phyloP scores from a whole-genome alignment of 371 early-diverging fungal genomes.

The Cokeromyces recurvatus region DNA sequence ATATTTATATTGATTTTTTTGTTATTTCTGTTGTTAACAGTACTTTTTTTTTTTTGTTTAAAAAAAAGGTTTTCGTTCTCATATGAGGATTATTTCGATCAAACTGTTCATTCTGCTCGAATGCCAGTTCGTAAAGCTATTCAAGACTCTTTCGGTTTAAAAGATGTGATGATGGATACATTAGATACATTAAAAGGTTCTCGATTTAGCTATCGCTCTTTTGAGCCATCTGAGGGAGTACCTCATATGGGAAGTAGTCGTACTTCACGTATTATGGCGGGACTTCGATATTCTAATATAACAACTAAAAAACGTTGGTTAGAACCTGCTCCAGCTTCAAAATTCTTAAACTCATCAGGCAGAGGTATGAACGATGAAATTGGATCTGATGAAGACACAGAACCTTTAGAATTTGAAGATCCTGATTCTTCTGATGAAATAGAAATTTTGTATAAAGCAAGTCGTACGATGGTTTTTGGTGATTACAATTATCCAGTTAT shows the following conservation, averaged over 20 bases:
- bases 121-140: constrained; percentile 76
- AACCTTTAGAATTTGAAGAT: constrained; percentile 38
- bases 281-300: constrained; percentile 70
- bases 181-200: constrained; percentile 74
- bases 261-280: constrained; percentile 68
- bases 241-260: constrained; percentile 56
- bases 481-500: constrained; percentile 55
- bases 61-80: constrained; percentile 64
- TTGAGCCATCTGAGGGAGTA: constrained; percentile 74
- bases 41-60: no score
- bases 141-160: constrained; percentile 76
- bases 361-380: constrained; percentile 36
- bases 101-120: constrained; percentile 63
- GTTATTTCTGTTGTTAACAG: no score
- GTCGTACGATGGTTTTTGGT: constrained; percentile 45
- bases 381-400: constrained; percentile 12
- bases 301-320: constrained; percentile 79
- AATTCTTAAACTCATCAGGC: constrained; percentile 24
- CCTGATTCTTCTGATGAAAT: constrained; percentile 36
- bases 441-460: constrained; percentile 34
- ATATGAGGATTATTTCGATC: constrained; percentile 67
- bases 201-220: constrained; percentile 73
- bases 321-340: constrained; percentile 42
- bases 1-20: background rate
- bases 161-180: constrained; percentile 82